Evolutionary conservation across 2,329 filamentous ascomycete genomes (phyloP).

Genomic region (Coniochaeta sp.): DNA sequence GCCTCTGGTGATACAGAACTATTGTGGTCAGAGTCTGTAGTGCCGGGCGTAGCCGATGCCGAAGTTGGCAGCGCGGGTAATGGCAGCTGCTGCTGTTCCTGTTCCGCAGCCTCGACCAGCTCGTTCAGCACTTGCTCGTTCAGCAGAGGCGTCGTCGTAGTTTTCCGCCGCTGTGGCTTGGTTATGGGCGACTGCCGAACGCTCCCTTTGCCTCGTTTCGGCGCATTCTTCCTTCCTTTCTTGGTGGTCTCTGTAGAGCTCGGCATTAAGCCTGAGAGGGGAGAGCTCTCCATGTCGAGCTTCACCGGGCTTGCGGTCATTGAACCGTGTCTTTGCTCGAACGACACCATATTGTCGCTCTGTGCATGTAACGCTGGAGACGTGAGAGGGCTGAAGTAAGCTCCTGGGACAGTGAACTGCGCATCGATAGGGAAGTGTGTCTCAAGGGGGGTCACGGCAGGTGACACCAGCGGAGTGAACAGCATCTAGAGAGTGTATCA

Average conservation of each 20-base stretch:
- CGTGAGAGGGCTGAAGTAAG: constrained; percentile 78
- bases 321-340: constrained; percentile 34
- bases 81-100: constrained; percentile 23
- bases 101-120: constrained; percentile 36
- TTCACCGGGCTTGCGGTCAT: constrained; percentile 19
- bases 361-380: constrained; percentile 75
- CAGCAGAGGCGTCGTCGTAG: constrained; percentile 44
- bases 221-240: constrained; percentile 44
- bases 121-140: constrained; percentile 49
- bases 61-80: constrained; percentile 17
- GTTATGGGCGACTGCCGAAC: constrained; percentile 67
- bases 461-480: constrained; percentile 75
- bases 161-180: constrained; percentile 55
- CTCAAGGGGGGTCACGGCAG: constrained; percentile 76
- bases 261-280: constrained; percentile 29
- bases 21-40: constrained; percentile 56
- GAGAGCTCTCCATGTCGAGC: constrained; percentile 36
- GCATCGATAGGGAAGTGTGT: constrained; percentile 56
- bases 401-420: constrained; percentile 55
- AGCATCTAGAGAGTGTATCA: constrained; percentile 47
- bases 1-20: constrained; percentile 58
- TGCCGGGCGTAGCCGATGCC: constrained; percentile 29
- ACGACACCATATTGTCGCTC: constrained; percentile 39
- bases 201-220: constrained; percentile 41
- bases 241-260: constrained; percentile 36